Conservation (phyloP, 2,329 filamentous ascomycete species). For the Colletotrichum viniferum region DNA sequence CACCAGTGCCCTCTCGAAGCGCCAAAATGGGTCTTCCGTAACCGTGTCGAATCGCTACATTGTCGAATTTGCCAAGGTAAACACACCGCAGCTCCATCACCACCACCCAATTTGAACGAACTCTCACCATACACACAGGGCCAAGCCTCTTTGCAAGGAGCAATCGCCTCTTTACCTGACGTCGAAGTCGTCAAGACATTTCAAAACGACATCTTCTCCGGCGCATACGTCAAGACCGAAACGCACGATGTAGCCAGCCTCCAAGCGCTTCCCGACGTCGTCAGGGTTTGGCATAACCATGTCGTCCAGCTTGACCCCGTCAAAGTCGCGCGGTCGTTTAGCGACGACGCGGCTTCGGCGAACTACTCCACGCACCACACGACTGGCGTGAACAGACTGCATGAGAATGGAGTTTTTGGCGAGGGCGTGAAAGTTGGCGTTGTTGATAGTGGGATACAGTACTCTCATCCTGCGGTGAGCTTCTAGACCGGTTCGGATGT, state of each 20-base stretch:
- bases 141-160: background rate
- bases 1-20: background rate
- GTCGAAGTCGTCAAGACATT: constrained; percentile 4
- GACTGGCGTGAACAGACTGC: constrained; percentile 43
- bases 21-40: background rate
- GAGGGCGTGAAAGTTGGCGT: constrained; percentile 41
- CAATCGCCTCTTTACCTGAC: background rate
- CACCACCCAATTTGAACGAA: rapidly evolving
- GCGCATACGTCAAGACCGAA: constrained; percentile 35
- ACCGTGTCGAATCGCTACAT: constrained; percentile 3
- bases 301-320: background rate
- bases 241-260: constrained; percentile 37
- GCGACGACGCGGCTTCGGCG: constrained; percentile 21
- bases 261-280: constrained; percentile 32
- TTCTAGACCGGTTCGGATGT: no score
- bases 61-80: constrained; percentile 11
- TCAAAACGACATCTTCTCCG: constrained; percentile 35
- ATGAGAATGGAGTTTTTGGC: constrained; percentile 38
- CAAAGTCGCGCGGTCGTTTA: background rate
- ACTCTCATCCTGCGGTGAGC: constrained; percentile 41
- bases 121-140: background rate
- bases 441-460: constrained; percentile 44
- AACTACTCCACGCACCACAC: constrained; percentile 39
- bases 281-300: constrained; percentile 36
- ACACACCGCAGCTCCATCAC: rapidly evolving